Evolutionary conservation across 2,329 filamentous ascomycete species (phyloP), one percentile per base, ranked within the genome.

Genomic region (Calonectria crousiana): DNA sequence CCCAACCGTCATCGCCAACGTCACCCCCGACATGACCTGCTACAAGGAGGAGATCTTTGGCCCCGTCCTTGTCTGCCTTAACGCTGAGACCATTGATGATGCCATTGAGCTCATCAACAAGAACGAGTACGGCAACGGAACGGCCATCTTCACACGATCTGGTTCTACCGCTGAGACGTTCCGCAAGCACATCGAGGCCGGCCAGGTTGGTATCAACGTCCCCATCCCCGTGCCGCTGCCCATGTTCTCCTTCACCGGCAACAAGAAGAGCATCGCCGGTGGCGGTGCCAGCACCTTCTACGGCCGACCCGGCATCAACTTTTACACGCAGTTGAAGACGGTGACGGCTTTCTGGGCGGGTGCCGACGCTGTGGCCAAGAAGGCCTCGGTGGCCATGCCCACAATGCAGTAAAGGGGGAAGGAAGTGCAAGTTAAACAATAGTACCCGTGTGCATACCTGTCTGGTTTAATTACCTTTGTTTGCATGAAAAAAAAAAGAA

Each of bases 321-420:
- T 99, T 84, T 98, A 98, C 86, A 99, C 97, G 4, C 97, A 98
- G 87, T 91, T 94, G 83, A 98, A 99, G 94, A 99, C 97, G 3
- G 97, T 99, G 64, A 99, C 97, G 68, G 93, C 95, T 78, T 87
- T 97, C 84, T 99, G 97, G 97, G 92, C 92, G 82, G 92, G 91
- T 75, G 92, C 96, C 82, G 96, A 98, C 87, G 96, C 95, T 0
- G 90, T 97, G 64, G 93, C 92, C 70, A 94, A 93, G 78, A 96
- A 96, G 90, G 96, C 96, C 20, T 92, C 93, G 81, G 95, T 97
- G 14, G 91, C 94, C 75, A 98, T 98, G 96, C 96, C 96, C 26
- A 91, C 88, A 30, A 85, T 84, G 56, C 82, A 84, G 76, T 85
- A 79, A 76, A 52, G 69, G 41, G 26, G n/a, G 34, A 11, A 20